Base-by-base conservation (phyloP, 352 stramenopile genomes). In the Phytopythium vexans region DNA sequence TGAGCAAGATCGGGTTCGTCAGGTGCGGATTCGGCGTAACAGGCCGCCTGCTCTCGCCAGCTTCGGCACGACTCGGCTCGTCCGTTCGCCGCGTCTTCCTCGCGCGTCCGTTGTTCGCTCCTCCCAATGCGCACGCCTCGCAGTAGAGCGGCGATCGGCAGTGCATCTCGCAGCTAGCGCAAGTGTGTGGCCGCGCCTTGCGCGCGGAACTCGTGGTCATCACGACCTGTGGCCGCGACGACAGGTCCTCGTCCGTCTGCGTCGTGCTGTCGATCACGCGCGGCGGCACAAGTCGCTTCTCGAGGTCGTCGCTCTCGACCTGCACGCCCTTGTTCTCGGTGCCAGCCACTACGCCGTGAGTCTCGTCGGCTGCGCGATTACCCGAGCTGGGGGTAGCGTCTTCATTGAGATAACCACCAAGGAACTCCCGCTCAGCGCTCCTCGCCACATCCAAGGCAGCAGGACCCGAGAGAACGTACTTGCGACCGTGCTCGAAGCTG, bases 1-100 rank as follows among this genome's bases (percentile, higher is more conserved):
- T 82, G 32, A 66, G 49, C 45, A 86, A 58, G 33, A 86, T 78
- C 7, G 74, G 74, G 45, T 86, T 88, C 9, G 43, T 58, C 12
- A 71, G 34, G 33, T 66, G 58, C 12, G 14, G 43, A 38, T 40
- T 43, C 32, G 33, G 15, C 8, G 21, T 36, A 11, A 9, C 32
- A 9, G 9, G 32, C 12, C 31, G 11, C 32, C 12, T 38, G 16
- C 15, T 2, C 21, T 2, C 21, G 21, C 21, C 21, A 27, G 21
- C 21, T 27, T 27, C 21, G 21, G 21, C 21, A 27, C 21, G 21
- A 27, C 21, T 27, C 21, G 21, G 21, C 21, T 27, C 21, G 21
- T 27, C 54, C 15, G 21, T 42, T 45, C 41, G 49, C 33, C 31
- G 43, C 7, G 60, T 15, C 48, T 73, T 69, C 33, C 41, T 49